phyloP scores from a whole-genome alignment of 805 yeast species.

The Metschnikowia borealis region DNA sequence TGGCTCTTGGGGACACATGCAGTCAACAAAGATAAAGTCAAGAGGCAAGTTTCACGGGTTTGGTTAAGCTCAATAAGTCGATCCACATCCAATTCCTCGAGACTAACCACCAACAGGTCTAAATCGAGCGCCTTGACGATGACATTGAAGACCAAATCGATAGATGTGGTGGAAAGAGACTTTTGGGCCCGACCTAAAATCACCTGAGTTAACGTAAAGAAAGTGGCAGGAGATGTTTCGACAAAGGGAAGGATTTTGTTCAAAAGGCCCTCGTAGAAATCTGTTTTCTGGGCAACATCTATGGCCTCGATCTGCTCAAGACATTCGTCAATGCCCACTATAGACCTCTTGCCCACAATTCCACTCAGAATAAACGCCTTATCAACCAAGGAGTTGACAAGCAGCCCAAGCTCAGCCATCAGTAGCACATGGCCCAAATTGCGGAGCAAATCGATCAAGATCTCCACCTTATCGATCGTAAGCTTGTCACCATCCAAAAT shows the following conservation, averaged over 20 bases:
- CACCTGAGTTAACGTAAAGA: conserved; percentile 12
- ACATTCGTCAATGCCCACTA: conserved; percentile 40
- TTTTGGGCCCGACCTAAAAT: conserved; percentile 7
- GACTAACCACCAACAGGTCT: conserved; percentile 9
- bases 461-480: conserved; percentile 57
- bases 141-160: conserved; percentile 4
- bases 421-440: conserved; percentile 44
- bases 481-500: conserved; percentile 26
- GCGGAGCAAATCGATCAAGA: conserved; percentile 52
- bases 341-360: conserved; percentile 47
- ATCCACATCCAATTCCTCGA: conserved; percentile 43
- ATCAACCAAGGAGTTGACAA: conserved; percentile 28
- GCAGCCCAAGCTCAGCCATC: conserved; percentile 29
- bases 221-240: neutral
- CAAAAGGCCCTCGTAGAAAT: conserved; percentile 10
- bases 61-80: conserved; percentile 40
- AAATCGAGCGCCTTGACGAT: conserved; percentile 6
- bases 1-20: conserved; percentile 14
- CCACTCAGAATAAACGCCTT: conserved; percentile 40
- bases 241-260: neutral
- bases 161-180: conserved; percentile 4
- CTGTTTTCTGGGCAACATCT: conserved; percentile 5
- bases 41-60: conserved; percentile 49
- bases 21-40: conserved; percentile 36
- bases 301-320: conserved; percentile 9